Evolutionary conservation across 176 grass and related monocot genomes (phyloP), one percentile per base, ranked within the genome.

Genomic region (Alopecurus myosuroides): DNA sequence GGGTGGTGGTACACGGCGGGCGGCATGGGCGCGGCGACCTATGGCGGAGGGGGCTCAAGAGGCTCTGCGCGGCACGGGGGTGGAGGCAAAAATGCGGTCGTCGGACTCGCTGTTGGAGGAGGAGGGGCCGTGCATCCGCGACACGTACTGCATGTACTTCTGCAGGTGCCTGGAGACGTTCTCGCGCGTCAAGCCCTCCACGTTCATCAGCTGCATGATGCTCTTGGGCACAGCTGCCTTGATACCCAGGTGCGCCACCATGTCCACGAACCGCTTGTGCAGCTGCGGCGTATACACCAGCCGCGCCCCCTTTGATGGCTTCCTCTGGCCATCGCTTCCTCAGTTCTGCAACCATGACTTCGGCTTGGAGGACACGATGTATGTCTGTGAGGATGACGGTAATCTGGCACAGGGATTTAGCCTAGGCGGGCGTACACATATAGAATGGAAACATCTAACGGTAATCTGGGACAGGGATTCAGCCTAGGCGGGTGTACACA

Each of bases 121-220:
- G 69, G n/a, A 90, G 80, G n/a, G n/a, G 1, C 93, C 93, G 72
- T 89, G 81, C 91, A 92, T 94, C 89, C 93, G 36, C 85, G 95
- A 94, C 18, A 95, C 90, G 63, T 98, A 98, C 7, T 94, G 89
- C 2, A 93, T 33, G 74, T 98, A 98, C 91, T 98, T 98, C 46
- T 98, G 96, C 9, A 98, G 90, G 77, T 98, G 96, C 87, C 91
- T 94, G 0, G 93, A 91, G 0, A 95, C 96, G 87, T 98, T 98
- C 92, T 98, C 96, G 5, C 93, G 17, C 1, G 87, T 94, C 4
- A 98, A 83, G 0, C 96, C 96, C 2, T 98, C 96, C 31, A 98
- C 96, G 86, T 98, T 98, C 96, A 98, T 98, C 44, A 98, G 84
- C 90, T 98, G 89, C 96, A 95, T 95, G 78, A 95, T 95, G n/a